phyloP scores from a whole-genome alignment of 2,329 filamentous ascomycete species.

The Cylindrodendrum hubeiense region DNA sequence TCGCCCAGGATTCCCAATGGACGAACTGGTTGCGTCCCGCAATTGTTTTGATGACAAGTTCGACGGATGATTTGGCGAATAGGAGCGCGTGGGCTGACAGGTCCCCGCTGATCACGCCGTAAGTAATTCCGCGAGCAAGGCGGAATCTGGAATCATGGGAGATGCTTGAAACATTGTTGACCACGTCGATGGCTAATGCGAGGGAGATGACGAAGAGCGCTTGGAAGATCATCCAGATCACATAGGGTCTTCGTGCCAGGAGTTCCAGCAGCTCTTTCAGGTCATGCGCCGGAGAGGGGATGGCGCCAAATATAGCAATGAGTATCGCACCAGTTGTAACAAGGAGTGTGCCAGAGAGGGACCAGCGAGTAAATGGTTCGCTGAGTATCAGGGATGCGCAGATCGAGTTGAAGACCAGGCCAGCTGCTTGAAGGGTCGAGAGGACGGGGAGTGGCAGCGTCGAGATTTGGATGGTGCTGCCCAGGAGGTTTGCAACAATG shows the following conservation, averaged over 20 bases:
- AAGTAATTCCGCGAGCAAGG: slow-evolving; percentile 84
- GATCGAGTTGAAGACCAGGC: slow-evolving; percentile 98
- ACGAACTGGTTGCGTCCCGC: slow-evolving; percentile 94
- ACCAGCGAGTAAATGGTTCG: slow-evolving; percentile 95
- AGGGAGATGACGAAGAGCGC: slow-evolving; percentile 78
- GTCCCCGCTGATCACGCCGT: slow-evolving; percentile 91
- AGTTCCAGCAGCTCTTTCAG: slow-evolving; percentile 84
- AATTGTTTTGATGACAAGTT: slow-evolving; percentile 88
- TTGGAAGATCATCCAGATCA: slow-evolving; percentile 90
- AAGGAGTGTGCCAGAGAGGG: slow-evolving; percentile 88
- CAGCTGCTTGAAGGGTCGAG: slow-evolving; percentile 94
- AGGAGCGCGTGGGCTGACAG: slow-evolving; percentile 93
- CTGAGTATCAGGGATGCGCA: slow-evolving; percentile 93
- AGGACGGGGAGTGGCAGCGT: slow-evolving; percentile 93
- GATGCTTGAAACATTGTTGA: slow-evolving; percentile 63
- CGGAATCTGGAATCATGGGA: slow-evolving; percentile 76
- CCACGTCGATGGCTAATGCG: slow-evolving; percentile 71
- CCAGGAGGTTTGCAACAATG: slow-evolving; percentile 91
- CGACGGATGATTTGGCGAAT: slow-evolving; percentile 95
- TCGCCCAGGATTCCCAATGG: slow-evolving; percentile 94
- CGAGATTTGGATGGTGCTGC: slow-evolving; percentile 97
- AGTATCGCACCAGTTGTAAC: slow-evolving; percentile 90
- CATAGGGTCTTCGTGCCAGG: slow-evolving; percentile 79
- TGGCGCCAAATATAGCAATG: slow-evolving; percentile 93
- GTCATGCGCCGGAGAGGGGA: slow-evolving; percentile 91